A percentile compares a stretch with the other conserved stretches of the same genome.
phyloP scores from a whole-genome alignment of 371 early-diverging fungal species.

The Mucor racemosus region DNA sequence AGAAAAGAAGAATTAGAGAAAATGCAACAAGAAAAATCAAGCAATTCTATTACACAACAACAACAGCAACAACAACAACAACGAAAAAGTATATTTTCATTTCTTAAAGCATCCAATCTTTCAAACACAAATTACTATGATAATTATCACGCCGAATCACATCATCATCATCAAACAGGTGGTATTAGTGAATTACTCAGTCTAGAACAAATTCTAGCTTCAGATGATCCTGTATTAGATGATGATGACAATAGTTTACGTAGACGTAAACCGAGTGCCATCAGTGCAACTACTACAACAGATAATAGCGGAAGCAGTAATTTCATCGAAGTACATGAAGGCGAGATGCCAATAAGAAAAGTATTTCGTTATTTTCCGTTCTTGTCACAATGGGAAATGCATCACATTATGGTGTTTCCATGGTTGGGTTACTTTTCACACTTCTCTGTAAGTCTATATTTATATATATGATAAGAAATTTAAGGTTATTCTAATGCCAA shows the following conservation, averaged over 20 bases:
- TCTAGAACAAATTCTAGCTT: slow-evolving; percentile 37
- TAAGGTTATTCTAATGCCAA: too few relatives aligned
- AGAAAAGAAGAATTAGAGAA: slow-evolving; percentile 1
- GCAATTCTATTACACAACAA: not conserved
- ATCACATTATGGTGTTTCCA: slow-evolving; percentile 61
- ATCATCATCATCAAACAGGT: not conserved
- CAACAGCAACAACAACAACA: not conserved
- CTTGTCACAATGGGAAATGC: slow-evolving; percentile 64
- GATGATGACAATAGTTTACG: slow-evolving; percentile 8
- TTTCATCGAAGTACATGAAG: slow-evolving; percentile 49
- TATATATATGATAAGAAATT: not conserved
- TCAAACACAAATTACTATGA: slow-evolving; percentile 5
- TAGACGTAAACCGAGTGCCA: slow-evolving; percentile 19
- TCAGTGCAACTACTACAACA: slow-evolving; percentile 9
- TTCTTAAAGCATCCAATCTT: slow-evolving; percentile 8
- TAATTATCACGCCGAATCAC: not conserved
- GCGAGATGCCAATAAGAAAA: slow-evolving; percentile 56
- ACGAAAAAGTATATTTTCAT: slow-evolving; percentile 19
- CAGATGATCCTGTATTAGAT: slow-evolving; percentile 31
- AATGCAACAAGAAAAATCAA: slow-evolving; percentile 12
- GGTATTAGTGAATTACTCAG: slow-evolving; percentile 32
- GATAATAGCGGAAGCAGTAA: slow-evolving; percentile 9
- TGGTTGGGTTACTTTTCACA: slow-evolving; percentile 59
- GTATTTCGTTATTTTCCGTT: slow-evolving; percentile 60
- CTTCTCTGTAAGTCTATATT: slow-evolving; percentile 43